Conservation (phyloP, 2,329 filamentous ascomycete species). For the Xylariaceae sp. region DNA sequence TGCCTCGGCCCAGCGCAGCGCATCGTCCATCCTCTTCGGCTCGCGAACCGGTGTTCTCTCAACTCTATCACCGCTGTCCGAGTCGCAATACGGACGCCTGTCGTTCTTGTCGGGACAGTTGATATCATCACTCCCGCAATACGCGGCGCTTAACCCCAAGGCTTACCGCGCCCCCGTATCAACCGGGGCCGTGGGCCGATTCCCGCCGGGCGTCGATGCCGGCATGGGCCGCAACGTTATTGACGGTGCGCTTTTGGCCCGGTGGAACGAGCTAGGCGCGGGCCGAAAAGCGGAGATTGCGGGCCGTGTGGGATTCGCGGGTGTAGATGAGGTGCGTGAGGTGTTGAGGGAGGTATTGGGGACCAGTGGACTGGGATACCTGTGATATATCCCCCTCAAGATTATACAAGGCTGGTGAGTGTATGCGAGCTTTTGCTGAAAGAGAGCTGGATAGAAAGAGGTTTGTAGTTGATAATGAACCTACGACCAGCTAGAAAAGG, state of each 20-base stretch:
- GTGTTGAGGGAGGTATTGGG: constrained; percentile 54
- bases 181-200: constrained; percentile 40
- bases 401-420: neutral
- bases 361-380: constrained; percentile 49
- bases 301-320: constrained; percentile 62
- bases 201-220: constrained; percentile 50
- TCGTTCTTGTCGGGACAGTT: constrained; percentile 77
- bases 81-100: constrained; percentile 77
- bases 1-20: constrained; percentile 32
- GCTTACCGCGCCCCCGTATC: constrained; percentile 60
- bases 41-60: constrained; percentile 71
- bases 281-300: constrained; percentile 68
- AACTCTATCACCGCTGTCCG: constrained; percentile 69
- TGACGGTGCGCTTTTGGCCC: constrained; percentile 68
- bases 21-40: constrained; percentile 59
- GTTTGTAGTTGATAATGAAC: neutral
- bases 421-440: no score
- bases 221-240: constrained; percentile 62
- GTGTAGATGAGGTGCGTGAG: constrained; percentile 56
- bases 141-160: constrained; percentile 77
- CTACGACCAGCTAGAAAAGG: constrained; percentile 4
- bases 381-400: constrained; percentile 25
- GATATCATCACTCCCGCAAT: constrained; percentile 66
- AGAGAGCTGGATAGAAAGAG: no score
- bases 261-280: constrained; percentile 72